phyloP scores from a whole-genome alignment of 208 protist genomes.

The Acanthamoeba polyphaga region DNA sequence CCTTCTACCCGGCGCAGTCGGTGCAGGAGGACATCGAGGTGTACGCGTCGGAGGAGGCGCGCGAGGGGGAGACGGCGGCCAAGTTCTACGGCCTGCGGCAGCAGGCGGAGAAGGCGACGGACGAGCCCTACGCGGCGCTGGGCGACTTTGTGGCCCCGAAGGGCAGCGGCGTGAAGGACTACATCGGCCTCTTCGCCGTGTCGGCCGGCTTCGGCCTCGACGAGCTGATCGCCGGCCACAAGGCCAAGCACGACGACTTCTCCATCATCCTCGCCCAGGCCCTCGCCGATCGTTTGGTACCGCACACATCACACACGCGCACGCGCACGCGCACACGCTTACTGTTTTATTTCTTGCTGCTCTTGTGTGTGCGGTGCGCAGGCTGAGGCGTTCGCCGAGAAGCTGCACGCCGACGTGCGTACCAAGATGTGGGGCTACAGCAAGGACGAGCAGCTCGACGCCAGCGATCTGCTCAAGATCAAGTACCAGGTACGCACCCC shows the following conservation, averaged over 20 bases:
- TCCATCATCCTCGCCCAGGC: constrained; percentile 96
- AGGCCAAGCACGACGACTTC: constrained; percentile 95
- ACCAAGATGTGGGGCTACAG: constrained; percentile 95
- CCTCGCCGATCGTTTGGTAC: constrained; percentile 93
- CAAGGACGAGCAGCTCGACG: constrained; percentile 90
- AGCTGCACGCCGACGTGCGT: constrained; percentile 94
- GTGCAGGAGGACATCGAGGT: constrained; percentile 96
- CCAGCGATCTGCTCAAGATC: constrained; percentile 94
- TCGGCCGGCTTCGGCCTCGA: constrained; percentile 94
- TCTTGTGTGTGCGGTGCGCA: constrained; percentile 7
- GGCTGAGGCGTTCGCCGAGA: constrained; percentile 93
- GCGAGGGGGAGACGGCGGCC: constrained; percentile 61
- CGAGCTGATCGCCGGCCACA: constrained; percentile 90
- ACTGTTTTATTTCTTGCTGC: neutral
- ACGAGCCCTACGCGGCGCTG: constrained; percentile 93
- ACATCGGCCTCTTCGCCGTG: constrained; percentile 95
- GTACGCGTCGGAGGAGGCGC: constrained; percentile 87
- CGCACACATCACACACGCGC: neutral
- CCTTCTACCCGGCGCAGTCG: constrained; percentile 94
- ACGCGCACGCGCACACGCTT: too few species aligned
- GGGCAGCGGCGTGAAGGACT: constrained; percentile 91
- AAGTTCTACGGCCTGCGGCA: constrained; percentile 94
- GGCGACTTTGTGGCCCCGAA: constrained; percentile 96
- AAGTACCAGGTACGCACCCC: constrained; percentile 92
- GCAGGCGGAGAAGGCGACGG: constrained; percentile 95